Conservation (phyloP, 306 rosid species). For the Mucuna pruriens region DNA sequence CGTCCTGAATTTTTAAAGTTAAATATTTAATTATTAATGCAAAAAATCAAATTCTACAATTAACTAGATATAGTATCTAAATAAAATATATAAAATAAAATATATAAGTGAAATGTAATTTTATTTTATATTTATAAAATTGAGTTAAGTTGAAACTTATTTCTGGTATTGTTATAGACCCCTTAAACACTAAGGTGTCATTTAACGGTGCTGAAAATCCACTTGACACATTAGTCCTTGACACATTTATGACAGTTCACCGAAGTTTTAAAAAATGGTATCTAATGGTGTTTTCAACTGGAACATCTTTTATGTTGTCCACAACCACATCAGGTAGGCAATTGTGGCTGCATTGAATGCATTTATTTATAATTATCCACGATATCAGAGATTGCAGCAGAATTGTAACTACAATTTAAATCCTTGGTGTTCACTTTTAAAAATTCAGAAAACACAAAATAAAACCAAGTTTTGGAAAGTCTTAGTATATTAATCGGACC, state of each 20-base stretch:
- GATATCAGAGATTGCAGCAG: neutral
- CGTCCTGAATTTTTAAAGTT: neutral
- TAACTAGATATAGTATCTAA: no score
- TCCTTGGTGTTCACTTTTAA: neutral
- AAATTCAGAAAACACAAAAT: neutral
- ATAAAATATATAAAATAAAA: no score
- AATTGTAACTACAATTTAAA: neutral
- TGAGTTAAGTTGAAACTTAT: no score
- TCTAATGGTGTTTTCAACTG: neutral
- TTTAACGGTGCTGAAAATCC: neutral
- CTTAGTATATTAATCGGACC: neutral
- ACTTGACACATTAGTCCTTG: neutral
- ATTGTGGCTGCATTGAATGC: no score
- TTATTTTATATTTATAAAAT: no score
- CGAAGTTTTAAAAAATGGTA: neutral
- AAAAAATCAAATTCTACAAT: no score
- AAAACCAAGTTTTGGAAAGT: neutral
- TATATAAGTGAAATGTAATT: no score
- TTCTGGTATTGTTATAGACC: neutral
- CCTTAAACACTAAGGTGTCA: neutral
- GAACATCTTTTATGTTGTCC: no score
- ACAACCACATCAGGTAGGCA: neutral
- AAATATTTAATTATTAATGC: no score
- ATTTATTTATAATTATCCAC: neutral
- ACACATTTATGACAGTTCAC: neutral